Evolutionary conservation across 495 filamentous ascomycete genomes (phyloP).

Genomic region (Aspergillus avenaceus): DNA sequence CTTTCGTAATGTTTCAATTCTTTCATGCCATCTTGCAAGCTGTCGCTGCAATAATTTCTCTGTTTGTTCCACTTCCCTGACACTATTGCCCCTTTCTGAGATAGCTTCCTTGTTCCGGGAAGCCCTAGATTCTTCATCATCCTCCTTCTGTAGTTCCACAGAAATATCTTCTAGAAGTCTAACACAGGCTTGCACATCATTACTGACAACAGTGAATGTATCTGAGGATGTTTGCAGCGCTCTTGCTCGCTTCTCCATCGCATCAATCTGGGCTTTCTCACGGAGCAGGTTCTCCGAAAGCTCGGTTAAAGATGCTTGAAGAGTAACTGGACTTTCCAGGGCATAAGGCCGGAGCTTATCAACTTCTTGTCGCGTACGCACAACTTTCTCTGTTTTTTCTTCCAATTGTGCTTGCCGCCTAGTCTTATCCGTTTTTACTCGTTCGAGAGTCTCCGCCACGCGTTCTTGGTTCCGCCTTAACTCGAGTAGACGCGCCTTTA

Average conservation of each 20-base stretch:
- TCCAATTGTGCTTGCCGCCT: constrained; percentile 69
- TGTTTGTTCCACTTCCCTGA: constrained; percentile 83
- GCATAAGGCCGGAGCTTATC: constrained; percentile 89
- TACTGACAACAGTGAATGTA: constrained; percentile 75
- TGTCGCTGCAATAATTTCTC: constrained; percentile 82
- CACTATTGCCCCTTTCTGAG: constrained; percentile 79
- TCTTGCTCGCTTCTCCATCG: constrained; percentile 75
- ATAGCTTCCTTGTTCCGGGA: constrained; percentile 79
- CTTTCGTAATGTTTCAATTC: constrained; percentile 74
- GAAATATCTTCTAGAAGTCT: constrained; percentile 86
- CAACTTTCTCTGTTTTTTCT: constrained; percentile 66
- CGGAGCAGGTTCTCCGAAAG: constrained; percentile 67
- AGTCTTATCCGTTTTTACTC: constrained; percentile 66
- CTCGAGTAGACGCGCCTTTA: constrained; percentile 74
- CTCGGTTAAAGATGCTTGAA: constrained; percentile 78
- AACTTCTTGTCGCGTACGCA: constrained; percentile 66
- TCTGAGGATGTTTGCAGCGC: constrained; percentile 91
- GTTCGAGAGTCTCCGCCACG: constrained; percentile 72
- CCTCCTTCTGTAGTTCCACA: constrained; percentile 78
- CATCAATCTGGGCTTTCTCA: constrained; percentile 81
- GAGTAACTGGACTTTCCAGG: constrained; percentile 73
- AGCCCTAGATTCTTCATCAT: constrained; percentile 78
- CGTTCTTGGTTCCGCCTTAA: constrained; percentile 72
- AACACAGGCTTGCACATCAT: constrained; percentile 79
- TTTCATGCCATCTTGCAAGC: constrained; percentile 73